Percentiles rank a stretch among this genome's conserved stretches.
These are phyloP conservation scores for Wallemia mellicola DNA, from an alignment of 1,284 basidiomycete genomes.

Conservation along the genomic window DNA sequence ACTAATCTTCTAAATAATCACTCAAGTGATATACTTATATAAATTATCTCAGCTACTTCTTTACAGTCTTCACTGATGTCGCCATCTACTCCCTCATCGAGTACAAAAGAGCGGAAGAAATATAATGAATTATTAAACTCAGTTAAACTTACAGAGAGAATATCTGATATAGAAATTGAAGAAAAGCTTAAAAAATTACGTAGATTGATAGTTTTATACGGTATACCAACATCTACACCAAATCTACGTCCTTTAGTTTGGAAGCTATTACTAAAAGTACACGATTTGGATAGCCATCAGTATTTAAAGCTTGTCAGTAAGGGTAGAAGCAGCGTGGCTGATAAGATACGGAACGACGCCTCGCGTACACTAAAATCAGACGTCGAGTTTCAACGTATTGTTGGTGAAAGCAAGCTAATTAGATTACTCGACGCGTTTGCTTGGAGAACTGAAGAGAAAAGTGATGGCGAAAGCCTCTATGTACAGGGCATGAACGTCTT, in stretches of 20 bases:
- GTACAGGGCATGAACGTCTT: slow-evolving; percentile 64
- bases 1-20: too few relatives aligned
- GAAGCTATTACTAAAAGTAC: slow-evolving; percentile 64
- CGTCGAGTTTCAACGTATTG: slow-evolving; percentile 71
- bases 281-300: slow-evolving; percentile 37
- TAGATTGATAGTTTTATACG: slow-evolving; percentile 55
- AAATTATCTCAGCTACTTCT: too few relatives aligned
- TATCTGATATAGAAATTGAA: slow-evolving; percentile 24
- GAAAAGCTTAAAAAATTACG: slow-evolving; percentile 52
- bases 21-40: too few relatives aligned
- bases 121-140: neutral
- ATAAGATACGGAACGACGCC: slow-evolving; percentile 36
- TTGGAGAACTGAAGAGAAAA: slow-evolving; percentile 34
- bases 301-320: slow-evolving; percentile 53
- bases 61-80: too few relatives aligned
- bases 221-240: slow-evolving; percentile 28
- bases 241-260: slow-evolving; percentile 27
- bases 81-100: neutral
- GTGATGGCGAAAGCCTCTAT: slow-evolving; percentile 2
- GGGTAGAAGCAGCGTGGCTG: slow-evolving; percentile 56
- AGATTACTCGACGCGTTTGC: slow-evolving; percentile 83
- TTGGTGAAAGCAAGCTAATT: slow-evolving; percentile 87
- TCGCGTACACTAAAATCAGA: slow-evolving; percentile 77
- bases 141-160: neutral
- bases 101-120: neutral